Conservation (phyloP, 2,329 filamentous ascomycete species). For the Penicillium hordei region DNA sequence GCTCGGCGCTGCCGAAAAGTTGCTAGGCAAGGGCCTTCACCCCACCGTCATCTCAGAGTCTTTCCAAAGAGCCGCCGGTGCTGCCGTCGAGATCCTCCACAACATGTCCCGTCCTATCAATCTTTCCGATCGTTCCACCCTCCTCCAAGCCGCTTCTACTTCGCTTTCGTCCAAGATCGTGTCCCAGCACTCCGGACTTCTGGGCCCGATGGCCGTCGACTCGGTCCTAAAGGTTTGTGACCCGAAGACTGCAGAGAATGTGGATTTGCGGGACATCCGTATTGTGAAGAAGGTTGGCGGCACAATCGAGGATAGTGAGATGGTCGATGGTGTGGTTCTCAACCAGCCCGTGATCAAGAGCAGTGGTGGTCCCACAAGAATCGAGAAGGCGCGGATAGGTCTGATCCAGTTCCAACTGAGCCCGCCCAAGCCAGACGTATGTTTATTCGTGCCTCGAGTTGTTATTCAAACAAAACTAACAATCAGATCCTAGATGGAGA, state of each 20-base stretch:
- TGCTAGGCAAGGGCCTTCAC: constrained; percentile 90
- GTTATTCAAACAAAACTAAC: constrained; percentile 18
- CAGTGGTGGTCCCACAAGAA: constrained; percentile 82
- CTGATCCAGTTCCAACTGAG: constrained; percentile 98
- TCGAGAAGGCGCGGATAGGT: constrained; percentile 96
- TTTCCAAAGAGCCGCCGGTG: constrained; percentile 90
- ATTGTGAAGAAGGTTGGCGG: constrained; percentile 97
- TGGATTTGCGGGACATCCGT: constrained; percentile 92
- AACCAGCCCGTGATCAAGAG: constrained; percentile 93
- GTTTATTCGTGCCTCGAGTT: constrained; percentile 32
- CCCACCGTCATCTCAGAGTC: constrained; percentile 96
- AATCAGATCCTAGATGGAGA: constrained; percentile 73
- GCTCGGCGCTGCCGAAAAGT: constrained; percentile 85
- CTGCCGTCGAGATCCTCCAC: constrained; percentile 85
- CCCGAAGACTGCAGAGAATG: constrained; percentile 90
- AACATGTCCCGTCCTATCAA: constrained; percentile 94
- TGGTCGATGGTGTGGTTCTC: constrained; percentile 90
- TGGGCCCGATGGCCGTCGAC: constrained; percentile 98
- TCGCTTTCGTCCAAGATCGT: constrained; percentile 98
- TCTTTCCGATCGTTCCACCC: constrained; percentile 80
- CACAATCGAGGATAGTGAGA: constrained; percentile 97
- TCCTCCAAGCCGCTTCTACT: constrained; percentile 94
- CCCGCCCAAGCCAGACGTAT: constrained; percentile 91
- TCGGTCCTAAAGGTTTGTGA: constrained; percentile 95
- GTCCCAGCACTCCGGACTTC: constrained; percentile 89